A percentile compares a stretch with the other conserved stretches of the same genome.
phyloP scores from a whole-genome alignment of 1,284 basidiomycete species.

The Thecaphora thlaspeos region DNA sequence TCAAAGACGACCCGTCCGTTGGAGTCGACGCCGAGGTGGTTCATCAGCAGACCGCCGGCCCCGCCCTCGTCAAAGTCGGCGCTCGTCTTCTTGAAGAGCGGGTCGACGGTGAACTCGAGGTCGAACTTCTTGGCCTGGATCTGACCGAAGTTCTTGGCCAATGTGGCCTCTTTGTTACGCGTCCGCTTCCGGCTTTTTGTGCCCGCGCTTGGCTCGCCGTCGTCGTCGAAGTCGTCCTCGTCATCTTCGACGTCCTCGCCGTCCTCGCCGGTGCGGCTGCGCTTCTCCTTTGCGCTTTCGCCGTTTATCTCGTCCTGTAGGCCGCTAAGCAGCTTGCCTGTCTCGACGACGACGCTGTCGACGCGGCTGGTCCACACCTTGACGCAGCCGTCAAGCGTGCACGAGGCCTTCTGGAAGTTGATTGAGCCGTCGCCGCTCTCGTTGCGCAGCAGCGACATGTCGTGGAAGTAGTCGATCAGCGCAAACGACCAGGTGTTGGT shows the following conservation, averaged over 20 bases:
- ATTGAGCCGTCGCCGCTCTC: constrained; percentile 63
- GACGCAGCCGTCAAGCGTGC: constrained; percentile 95
- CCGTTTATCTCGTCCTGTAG: constrained; percentile 65
- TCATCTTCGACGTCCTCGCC: constrained; percentile 61
- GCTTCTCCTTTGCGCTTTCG: constrained; percentile 24
- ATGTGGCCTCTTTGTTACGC: constrained; percentile 51
- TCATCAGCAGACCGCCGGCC: constrained; percentile 69
- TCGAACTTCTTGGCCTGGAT: constrained; percentile 75
- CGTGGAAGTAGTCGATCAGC: constrained; percentile 98
- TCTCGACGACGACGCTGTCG: constrained; percentile 94
- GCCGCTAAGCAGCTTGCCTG: constrained; percentile 89
- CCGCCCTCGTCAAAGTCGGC: constrained; percentile 99
- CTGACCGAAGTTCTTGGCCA: constrained; percentile 62
- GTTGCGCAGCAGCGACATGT: constrained; percentile 84
- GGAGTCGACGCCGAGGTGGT: constrained; percentile 69
- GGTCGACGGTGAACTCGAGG: constrained; percentile 87
- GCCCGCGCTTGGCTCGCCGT: constrained; percentile 70
- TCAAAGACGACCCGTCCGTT: constrained; percentile 90
- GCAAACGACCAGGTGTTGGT: constrained; percentile 98
- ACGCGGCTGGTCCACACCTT: constrained; percentile 99
- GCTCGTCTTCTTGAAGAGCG: constrained; percentile 94
- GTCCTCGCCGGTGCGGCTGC: constrained; percentile 37
- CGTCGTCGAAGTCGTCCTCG: constrained; percentile 56
- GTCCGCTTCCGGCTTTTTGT: constrained; percentile 64
- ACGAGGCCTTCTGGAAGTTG: constrained; percentile 98